A percentile compares a stretch with the other conserved stretches of the same genome.
phyloP scores from a whole-genome alignment of 2,329 filamentous ascomycete genomes.

The Tolypocladium guangdongense region DNA sequence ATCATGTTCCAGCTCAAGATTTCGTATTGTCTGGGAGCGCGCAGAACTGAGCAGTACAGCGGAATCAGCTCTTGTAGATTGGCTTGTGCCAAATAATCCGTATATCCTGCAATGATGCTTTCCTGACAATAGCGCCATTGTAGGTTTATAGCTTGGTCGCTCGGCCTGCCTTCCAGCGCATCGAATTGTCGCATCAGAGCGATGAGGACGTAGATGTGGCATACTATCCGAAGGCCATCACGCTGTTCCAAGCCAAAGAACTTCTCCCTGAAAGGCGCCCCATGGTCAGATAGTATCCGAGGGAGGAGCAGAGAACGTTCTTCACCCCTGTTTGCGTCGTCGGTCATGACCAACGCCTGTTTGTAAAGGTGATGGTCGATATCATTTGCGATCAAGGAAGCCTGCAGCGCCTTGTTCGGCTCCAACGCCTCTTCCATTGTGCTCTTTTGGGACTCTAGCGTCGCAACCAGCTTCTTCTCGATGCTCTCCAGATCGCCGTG shows the following conservation, averaged over 20 bases:
- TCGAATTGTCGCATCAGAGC: constrained; percentile 54
- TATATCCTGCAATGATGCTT: constrained; percentile 71
- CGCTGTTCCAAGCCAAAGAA: constrained; percentile 47
- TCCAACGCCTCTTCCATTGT: constrained; percentile 48
- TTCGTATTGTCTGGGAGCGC: constrained; percentile 51
- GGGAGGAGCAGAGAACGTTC: constrained; percentile 17
- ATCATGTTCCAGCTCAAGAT: constrained; percentile 69
- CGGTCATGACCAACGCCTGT: constrained; percentile 36
- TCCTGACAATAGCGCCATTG: constrained; percentile 44
- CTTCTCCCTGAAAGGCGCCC: constrained; percentile 29
- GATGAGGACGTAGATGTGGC: constrained; percentile 55
- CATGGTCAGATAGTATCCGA: constrained; percentile 10
- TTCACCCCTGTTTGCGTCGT: constrained; percentile 10
- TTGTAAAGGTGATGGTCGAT: constrained; percentile 46
- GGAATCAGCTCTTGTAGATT: constrained; percentile 72
- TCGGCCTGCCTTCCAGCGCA: constrained; percentile 7
- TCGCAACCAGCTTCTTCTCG: constrained; percentile 47
- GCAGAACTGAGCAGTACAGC: constrained; percentile 74
- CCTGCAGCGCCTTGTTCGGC: constrained; percentile 66
- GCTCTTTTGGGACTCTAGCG: constrained; percentile 43
- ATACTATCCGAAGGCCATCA: constrained; percentile 55
- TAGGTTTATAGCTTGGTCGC: constrained; percentile 5
- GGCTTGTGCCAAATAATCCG: constrained; percentile 63
- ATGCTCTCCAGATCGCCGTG: constrained; percentile 44
- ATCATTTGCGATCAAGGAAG: constrained; percentile 58